Base-by-base conservation (phyloP, 2,329 filamentous ascomycete species). In the Cladosporium sp. region DNA sequence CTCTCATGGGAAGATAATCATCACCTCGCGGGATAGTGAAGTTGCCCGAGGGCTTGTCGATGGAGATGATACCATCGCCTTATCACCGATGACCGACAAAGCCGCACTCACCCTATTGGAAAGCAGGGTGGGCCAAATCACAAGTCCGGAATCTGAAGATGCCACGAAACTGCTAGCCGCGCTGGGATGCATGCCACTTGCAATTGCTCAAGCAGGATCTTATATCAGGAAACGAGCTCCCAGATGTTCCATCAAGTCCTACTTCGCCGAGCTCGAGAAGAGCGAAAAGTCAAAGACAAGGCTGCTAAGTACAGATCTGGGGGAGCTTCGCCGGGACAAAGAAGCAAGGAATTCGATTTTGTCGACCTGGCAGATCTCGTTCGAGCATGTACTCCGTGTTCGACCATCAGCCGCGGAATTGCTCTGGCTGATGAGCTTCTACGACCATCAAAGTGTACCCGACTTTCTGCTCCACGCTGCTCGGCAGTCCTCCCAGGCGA, bases 391-490 rank as follows among this genome's bases (percentile, higher is more conserved):
- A 4, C 40, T 27, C 7, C 5, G 32, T 15, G 20, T 8, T 2
- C 43, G 36, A n/a, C 7, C n/a, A 19, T 38, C 51, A 4, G 74
- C 74, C 7, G 63, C 72, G 2, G 56, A 72, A 13, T 56, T 76
- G 13, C 54, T 77, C 0, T 71, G 70, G 1, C 61, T 77, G 7
- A 71, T 77, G 69, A 74, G 72, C 61, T 70, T 72, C 52, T 77
- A 72, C 54, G 65, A 77, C 45, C 59, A 60, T 6, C 45, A 48
- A 27, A 4, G 19, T 5, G 39, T 48, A 15, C 45, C 45, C 7
- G 35, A 30, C 22, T 27, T 27, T 9, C 9, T 27, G 22, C 9
- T 27, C 5, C 22, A 27, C 5, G 4, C 22, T 9, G 22, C 22
- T 9, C 9, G 22, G 22, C 4, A 9, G 9, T 4, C 9, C 22